Percentiles rank a stretch among this genome's conserved stretches.
Evolutionary conservation across 192 early-diverging fungal genomes (phyloP).

Genomic region (Dissophora ornata): DNA sequence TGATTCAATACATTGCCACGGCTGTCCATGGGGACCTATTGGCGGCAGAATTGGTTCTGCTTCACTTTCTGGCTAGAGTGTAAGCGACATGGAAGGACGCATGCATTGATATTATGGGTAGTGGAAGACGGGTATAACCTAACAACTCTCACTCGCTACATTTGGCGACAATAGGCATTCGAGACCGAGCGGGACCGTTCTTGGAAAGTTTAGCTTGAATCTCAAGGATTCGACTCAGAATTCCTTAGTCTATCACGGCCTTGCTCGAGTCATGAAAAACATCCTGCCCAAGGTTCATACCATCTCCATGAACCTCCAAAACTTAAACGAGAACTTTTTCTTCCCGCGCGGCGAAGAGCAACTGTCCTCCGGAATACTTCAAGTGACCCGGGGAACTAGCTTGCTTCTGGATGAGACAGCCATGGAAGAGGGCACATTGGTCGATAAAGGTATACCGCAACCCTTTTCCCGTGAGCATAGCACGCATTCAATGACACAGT

Average conservation of each 20-base stretch:
- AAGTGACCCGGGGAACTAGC: slow-evolving; percentile 68
- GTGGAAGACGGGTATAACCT: too few species aligned
- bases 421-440: slow-evolving; percentile 74
- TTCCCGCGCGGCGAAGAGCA: slow-evolving; percentile 69
- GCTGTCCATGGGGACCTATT: slow-evolving; percentile 71
- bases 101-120: too few species aligned
- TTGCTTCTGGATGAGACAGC: slow-evolving; percentile 79
- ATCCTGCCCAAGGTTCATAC: slow-evolving; percentile 68
- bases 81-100: slow-evolving; percentile 35
- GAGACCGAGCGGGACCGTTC: slow-evolving; percentile 58
- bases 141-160: background rate
- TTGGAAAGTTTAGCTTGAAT: slow-evolving; percentile 79
- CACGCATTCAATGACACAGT: background rate
- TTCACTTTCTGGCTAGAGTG: slow-evolving; percentile 75
- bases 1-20: slow-evolving; percentile 68
- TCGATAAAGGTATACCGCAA: slow-evolving; percentile 62
- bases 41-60: slow-evolving; percentile 75
- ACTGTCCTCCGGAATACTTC: slow-evolving; percentile 71
- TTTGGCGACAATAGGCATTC: slow-evolving; percentile 45
- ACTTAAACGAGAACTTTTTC: slow-evolving; percentile 69
- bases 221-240: slow-evolving; percentile 59
- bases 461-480: too few species aligned
- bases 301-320: slow-evolving; percentile 70
- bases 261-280: slow-evolving; percentile 14
- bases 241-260: slow-evolving; percentile 5